Conservation (phyloP, 768 basidiomycete genomes). For the Tricholoma terreum region DNA sequence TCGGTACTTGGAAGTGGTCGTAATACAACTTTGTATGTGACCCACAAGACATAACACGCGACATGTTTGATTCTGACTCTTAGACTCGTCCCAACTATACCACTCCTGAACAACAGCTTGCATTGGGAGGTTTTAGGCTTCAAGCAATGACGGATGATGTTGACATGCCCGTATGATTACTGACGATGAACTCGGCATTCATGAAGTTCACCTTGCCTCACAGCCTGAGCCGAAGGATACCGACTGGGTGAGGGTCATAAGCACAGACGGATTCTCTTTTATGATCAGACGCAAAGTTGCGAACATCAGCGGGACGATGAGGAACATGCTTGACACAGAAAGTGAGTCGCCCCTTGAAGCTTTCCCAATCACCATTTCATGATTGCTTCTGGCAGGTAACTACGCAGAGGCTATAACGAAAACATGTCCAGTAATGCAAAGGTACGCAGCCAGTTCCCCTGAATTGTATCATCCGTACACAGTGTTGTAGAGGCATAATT, state of each 20-base stretch:
- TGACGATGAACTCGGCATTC: background rate
- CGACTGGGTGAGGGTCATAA: conserved; percentile 76
- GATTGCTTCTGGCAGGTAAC: conserved; percentile 42
- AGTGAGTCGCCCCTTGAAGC: conserved; percentile 38
- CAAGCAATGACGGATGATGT: conserved; percentile 14
- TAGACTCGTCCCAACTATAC: too few species aligned
- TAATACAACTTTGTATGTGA: too few species aligned
- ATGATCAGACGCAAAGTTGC: conserved; percentile 76
- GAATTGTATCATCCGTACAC: background rate
- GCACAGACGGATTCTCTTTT: conserved; percentile 79
- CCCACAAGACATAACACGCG: too few species aligned
- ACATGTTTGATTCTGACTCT: too few species aligned
- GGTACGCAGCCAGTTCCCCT: conserved; percentile 41
- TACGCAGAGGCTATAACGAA: conserved; percentile 75
- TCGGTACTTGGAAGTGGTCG: too few species aligned
- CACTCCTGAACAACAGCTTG: background rate
- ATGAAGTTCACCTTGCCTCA: background rate
- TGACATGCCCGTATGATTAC: conserved; percentile 14
- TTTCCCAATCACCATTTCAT: background rate
- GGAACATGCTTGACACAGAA: conserved; percentile 72
- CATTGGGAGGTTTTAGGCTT: background rate
- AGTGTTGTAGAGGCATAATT: conserved; percentile 51
- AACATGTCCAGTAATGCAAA: conserved; percentile 65
- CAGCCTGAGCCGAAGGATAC: conserved; percentile 27
- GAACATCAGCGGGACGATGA: conserved; percentile 75